A percentile compares a stretch with the other conserved stretches of the same genome.
These are phyloP conservation scores for Paraleonurus japonicus DNA, from an alignment of 257 asterid genomes.

Conservation along the genomic window DNA sequence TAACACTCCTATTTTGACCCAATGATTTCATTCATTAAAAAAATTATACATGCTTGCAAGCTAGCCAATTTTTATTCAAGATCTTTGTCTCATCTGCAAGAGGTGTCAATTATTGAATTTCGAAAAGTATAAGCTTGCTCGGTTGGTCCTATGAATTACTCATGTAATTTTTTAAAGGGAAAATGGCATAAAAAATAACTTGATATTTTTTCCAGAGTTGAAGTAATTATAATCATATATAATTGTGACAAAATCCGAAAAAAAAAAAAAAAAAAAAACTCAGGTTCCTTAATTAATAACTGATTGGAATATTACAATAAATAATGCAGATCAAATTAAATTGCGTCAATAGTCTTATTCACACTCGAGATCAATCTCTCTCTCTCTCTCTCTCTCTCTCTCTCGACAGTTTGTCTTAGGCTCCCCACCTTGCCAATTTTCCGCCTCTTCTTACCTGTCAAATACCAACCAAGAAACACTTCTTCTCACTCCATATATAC, in stretches of 20 bases:
- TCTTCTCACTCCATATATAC: neutral
- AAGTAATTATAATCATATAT: too few relatives aligned
- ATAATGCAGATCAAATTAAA: too few relatives aligned
- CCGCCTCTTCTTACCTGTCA: constrained; percentile 24
- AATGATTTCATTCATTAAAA: neutral
- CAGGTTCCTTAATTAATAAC: too few relatives aligned
- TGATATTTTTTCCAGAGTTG: too few relatives aligned
- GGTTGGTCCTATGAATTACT: neutral
- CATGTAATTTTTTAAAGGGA: neutral
- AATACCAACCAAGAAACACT: constrained; percentile 20
- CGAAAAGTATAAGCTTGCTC: too few relatives aligned
- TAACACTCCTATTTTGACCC: neutral
- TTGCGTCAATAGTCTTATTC: too few relatives aligned
- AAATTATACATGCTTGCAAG: neutral
- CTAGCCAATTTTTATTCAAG: too few relatives aligned
- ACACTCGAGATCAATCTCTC: too few relatives aligned
- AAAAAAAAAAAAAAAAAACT: too few relatives aligned
- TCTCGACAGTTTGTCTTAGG: constrained; percentile 28
- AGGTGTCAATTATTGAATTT: neutral
- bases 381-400: neutral
- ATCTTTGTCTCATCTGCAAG: neutral
- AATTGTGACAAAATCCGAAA: too few relatives aligned
- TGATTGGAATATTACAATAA: too few relatives aligned
- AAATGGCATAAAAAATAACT: neutral
- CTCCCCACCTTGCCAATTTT: constrained; percentile 27